Evolutionary conservation across 768 basidiomycete species (phyloP).

Genomic region (Suillus decipiens): DNA sequence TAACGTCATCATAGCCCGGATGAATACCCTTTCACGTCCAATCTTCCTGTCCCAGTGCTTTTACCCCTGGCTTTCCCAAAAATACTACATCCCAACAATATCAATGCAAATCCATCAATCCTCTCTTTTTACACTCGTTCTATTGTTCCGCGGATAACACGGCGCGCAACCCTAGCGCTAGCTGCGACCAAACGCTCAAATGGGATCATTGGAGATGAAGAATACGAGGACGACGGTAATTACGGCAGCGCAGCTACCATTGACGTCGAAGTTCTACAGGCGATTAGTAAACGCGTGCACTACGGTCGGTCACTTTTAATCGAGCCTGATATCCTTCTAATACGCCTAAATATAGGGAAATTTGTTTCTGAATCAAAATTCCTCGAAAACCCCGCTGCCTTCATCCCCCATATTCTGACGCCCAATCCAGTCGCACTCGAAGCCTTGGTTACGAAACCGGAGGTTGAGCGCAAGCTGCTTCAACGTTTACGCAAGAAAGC

Average conservation of each 20-base stretch:
- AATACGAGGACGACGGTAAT: constrained; percentile 93
- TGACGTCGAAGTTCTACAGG: constrained; percentile 95
- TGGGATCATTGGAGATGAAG: constrained; percentile 66
- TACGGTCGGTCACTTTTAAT: constrained; percentile 67
- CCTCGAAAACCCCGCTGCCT: constrained; percentile 76
- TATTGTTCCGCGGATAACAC: constrained; percentile 90
- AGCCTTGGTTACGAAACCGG: constrained; percentile 93
- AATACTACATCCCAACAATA: constrained; percentile 73
- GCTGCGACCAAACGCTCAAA: constrained; percentile 64
- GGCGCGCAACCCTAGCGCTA: constrained; percentile 64
- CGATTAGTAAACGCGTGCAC: constrained; percentile 97
- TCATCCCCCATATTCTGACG: constrained; percentile 87
- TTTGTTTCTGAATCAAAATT: constrained; percentile 99
- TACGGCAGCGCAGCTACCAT: constrained; percentile 95
- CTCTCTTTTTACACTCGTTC: constrained; percentile 83
- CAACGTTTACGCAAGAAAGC: constrained; percentile 85
- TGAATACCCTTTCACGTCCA: constrained; percentile 90
- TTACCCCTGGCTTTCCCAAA: constrained; percentile 70
- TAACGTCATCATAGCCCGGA: constrained; percentile 70
- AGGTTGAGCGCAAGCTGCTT: constrained; percentile 86
- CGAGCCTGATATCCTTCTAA: constrained; percentile 10
- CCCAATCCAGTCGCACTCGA: constrained; percentile 80
- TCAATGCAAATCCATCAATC: constrained; percentile 89
- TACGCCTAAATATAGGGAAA: constrained; percentile 63
- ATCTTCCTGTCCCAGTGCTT: constrained; percentile 83